Percentiles rank a stretch among this genome's conserved stretches.
Evolutionary conservation across 345 rosid genomes (phyloP).

Genomic region (Diplotaxis tenuifolia): DNA sequence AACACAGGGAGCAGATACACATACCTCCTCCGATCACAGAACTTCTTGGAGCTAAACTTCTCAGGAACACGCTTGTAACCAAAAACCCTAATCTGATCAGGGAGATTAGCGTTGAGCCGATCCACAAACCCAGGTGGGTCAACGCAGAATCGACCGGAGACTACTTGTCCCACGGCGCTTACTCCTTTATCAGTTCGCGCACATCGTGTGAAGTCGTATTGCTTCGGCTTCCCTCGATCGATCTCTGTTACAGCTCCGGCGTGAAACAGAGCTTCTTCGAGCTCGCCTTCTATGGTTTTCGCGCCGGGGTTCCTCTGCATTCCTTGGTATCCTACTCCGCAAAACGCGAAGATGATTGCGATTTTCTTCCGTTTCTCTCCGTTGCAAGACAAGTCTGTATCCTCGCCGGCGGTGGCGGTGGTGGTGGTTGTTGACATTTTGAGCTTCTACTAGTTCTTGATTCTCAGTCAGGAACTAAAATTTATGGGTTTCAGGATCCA

Average conservation of each 20-base stretch:
- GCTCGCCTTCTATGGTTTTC: conserved; percentile 91
- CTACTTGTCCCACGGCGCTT: conserved; percentile 90
- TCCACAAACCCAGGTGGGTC: conserved; percentile 85
- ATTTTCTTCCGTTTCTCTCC: conserved; percentile 62
- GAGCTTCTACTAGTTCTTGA: conserved; percentile 40
- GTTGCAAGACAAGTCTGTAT: conserved; percentile 19
- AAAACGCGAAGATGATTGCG: conserved; percentile 83
- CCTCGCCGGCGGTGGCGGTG: conserved; percentile 38
- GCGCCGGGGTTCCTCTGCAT: conserved; percentile 98
- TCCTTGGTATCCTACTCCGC: conserved; percentile 96
- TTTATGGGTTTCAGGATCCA: not conserved
- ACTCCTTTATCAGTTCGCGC: conserved; percentile 95
- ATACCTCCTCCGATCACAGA: conserved; percentile 88
- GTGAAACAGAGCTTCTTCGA: conserved; percentile 83
- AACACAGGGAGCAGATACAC: conserved; percentile 85
- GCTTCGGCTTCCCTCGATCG: conserved; percentile 64
- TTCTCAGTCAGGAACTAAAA: conserved; percentile 35
- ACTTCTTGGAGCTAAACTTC: conserved; percentile 65
- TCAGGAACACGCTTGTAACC: conserved; percentile 65
- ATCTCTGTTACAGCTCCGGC: conserved; percentile 68
- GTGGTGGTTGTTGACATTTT: conserved; percentile 64
- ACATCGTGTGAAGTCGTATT: conserved; percentile 80
- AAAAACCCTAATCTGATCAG: conserved; percentile 60
- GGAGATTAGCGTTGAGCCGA: conserved; percentile 59
- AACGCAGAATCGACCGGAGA: conserved; percentile 73